Evolutionary conservation across 768 basidiomycete genomes (phyloP).

Genomic region (Steccherinum ochraceum): DNA sequence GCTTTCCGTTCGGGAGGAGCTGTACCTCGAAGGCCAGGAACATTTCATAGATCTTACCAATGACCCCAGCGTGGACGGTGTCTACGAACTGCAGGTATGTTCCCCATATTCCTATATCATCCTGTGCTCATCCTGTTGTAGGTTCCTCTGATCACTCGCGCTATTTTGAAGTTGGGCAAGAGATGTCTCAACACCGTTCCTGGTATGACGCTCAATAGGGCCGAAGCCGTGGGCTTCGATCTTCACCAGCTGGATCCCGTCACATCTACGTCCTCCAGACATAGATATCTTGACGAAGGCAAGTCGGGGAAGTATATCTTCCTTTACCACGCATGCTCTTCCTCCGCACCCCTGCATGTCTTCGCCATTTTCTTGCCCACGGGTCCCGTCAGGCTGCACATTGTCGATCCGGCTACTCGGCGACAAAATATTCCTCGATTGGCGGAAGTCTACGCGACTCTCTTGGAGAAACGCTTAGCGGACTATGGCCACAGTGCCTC

Average conservation of each 20-base stretch:
- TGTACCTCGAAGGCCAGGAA: constrained; percentile 78
- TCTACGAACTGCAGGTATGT: constrained; percentile 86
- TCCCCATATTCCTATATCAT: background rate
- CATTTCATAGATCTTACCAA: constrained; percentile 92
- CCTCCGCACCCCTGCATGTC: constrained; percentile 71
- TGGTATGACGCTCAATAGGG: constrained; percentile 72
- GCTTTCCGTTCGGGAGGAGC: constrained; percentile 74
- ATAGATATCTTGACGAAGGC: constrained; percentile 71
- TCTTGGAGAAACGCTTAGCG: constrained; percentile 44
- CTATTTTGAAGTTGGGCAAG: constrained; percentile 77
- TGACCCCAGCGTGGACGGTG: constrained; percentile 90
- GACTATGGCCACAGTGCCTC: constrained; percentile 37
- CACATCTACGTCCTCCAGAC: constrained; percentile 46
- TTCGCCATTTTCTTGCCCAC: constrained; percentile 81
- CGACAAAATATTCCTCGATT: constrained; percentile 78
- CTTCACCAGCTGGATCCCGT: constrained; percentile 73
- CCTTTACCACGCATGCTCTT: constrained; percentile 80
- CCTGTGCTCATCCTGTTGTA: constrained; percentile 21
- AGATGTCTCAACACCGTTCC: constrained; percentile 64
- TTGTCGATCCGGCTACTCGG: constrained; percentile 87
- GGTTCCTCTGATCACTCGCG: constrained; percentile 82
- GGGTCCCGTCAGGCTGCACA: constrained; percentile 67
- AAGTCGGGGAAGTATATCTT: constrained; percentile 71
- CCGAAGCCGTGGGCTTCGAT: constrained; percentile 78
- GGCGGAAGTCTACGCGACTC: constrained; percentile 64